A percentile compares a stretch with the other conserved stretches of the same genome.
Conservation (phyloP, 2,329 filamentous ascomycete species). For the Calycina marina region DNA sequence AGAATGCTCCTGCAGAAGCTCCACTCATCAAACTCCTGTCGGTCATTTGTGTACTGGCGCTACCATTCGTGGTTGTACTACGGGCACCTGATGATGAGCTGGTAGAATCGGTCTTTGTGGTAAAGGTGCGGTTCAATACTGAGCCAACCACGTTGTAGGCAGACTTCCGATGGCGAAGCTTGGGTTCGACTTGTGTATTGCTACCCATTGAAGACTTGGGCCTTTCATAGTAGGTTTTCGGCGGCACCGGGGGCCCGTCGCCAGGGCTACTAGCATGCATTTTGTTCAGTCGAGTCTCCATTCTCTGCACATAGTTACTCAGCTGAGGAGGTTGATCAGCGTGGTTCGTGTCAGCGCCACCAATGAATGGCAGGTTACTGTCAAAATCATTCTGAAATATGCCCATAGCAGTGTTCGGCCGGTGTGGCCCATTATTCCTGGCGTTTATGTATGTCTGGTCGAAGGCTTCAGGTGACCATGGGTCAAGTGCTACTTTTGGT, state of each 20-base stretch:
- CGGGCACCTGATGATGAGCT: slow-evolving; percentile 60
- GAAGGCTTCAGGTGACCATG: slow-evolving; percentile 88
- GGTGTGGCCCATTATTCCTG: slow-evolving; percentile 22
- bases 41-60: slow-evolving; percentile 61
- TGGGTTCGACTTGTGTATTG: slow-evolving; percentile 26
- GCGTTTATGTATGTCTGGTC: slow-evolving; percentile 28
- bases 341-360: slow-evolving; percentile 7
- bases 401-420: slow-evolving; percentile 64
- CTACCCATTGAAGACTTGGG: slow-evolving; percentile 44
- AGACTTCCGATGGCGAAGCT: slow-evolving; percentile 52
- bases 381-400: slow-evolving; percentile 42
- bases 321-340: slow-evolving; percentile 50
- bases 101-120: slow-evolving; percentile 75
- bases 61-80: slow-evolving; percentile 49
- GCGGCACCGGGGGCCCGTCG: slow-evolving; percentile 21
- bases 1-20: slow-evolving; percentile 76
- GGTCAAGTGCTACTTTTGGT: slow-evolving; percentile 44
- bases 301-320: slow-evolving; percentile 76
- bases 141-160: slow-evolving; percentile 63
- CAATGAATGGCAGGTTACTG: slow-evolving; percentile 23
- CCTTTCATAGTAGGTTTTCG: slow-evolving; percentile 32
- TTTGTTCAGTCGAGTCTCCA: slow-evolving; percentile 60
- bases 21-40: slow-evolving; percentile 88
- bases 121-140: slow-evolving; percentile 64
- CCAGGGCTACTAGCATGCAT: slow-evolving; percentile 17